These are phyloP conservation scores for Rhododendron henanense DNA, from an alignment of 148 eudicot genomes.

Conservation along the genomic window DNA sequence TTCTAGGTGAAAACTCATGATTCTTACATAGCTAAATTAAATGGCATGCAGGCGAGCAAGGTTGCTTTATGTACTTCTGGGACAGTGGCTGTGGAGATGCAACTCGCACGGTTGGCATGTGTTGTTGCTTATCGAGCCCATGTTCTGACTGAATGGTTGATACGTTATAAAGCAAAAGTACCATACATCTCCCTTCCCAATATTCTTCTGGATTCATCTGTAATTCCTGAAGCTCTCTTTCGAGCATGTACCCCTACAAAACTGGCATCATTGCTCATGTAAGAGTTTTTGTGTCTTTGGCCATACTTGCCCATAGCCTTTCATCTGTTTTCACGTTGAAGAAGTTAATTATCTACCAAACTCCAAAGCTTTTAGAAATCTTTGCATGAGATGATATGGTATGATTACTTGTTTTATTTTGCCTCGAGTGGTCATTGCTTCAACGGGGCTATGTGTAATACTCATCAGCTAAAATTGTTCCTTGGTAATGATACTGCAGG, in stretches of 20 bases:
- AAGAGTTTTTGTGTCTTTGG: slow-evolving; percentile 25
- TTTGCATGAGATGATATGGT: not conserved
- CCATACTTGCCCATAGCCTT: not conserved
- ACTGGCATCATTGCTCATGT: slow-evolving; percentile 62
- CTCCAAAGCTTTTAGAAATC: not conserved
- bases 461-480: not conserved
- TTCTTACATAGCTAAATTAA: not conserved
- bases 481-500: slow-evolving; percentile 31
- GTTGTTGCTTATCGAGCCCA: slow-evolving; percentile 92
- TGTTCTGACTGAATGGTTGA: slow-evolving; percentile 75
- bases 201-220: slow-evolving; percentile 59
- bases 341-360: not conserved
- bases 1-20: not conserved
- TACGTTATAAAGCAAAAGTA: slow-evolving; percentile 66
- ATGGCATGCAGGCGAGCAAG: slow-evolving; percentile 56
- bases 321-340: not conserved
- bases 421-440: not conserved
- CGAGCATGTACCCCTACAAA: slow-evolving; percentile 56
- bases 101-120: slow-evolving; percentile 84
- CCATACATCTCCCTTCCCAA: slow-evolving; percentile 84
- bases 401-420: not conserved
- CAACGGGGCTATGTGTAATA: not conserved
- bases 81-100: slow-evolving; percentile 85
- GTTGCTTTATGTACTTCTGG: slow-evolving; percentile 92
- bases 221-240: slow-evolving; percentile 91